These are phyloP conservation scores for Ganoderma leucocontextum DNA, from an alignment of 1,284 basidiomycete genomes.

Conservation along the genomic window DNA sequence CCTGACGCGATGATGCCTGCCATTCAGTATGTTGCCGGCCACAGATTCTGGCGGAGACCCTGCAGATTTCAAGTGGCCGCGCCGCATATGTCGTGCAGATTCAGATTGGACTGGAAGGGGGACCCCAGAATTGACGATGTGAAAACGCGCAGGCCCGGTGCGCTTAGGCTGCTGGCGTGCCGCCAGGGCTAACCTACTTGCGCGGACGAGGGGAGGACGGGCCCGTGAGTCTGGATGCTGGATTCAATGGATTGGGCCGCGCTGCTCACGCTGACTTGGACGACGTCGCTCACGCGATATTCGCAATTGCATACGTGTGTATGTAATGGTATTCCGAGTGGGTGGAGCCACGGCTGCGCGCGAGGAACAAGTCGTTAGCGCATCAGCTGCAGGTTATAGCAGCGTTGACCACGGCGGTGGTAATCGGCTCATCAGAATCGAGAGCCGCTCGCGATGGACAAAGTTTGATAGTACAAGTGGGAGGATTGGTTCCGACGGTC, in stretches of 20 bases:
- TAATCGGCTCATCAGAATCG: background rate
- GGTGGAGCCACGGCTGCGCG: conserved; percentile 6
- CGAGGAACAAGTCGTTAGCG: background rate
- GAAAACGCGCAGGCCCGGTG: conserved; percentile 14
- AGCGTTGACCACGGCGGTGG: background rate
- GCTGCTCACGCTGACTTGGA: conserved; percentile 20
- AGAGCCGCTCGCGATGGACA: background rate
- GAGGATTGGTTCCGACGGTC: background rate
- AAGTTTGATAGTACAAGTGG: background rate
- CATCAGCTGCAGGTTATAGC: background rate
- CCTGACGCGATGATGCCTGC: background rate
- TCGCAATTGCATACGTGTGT: conserved; percentile 11
- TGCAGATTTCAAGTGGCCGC: background rate
- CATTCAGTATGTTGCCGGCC: background rate
- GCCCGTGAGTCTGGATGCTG: background rate
- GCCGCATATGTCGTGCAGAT: background rate
- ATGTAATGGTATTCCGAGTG: background rate
- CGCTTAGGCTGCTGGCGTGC: background rate
- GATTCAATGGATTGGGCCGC: conserved; percentile 11
- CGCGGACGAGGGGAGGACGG: background rate
- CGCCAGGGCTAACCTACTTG: background rate
- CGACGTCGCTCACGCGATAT: conserved; percentile 24
- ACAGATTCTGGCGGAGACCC: background rate
- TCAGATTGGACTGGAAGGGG: conserved; percentile 1
- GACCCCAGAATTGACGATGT: conserved; percentile 32